These are phyloP conservation scores for Leucocoprinus birnbaumii DNA, from an alignment of 768 basidiomycete species.

Conservation along the genomic window DNA sequence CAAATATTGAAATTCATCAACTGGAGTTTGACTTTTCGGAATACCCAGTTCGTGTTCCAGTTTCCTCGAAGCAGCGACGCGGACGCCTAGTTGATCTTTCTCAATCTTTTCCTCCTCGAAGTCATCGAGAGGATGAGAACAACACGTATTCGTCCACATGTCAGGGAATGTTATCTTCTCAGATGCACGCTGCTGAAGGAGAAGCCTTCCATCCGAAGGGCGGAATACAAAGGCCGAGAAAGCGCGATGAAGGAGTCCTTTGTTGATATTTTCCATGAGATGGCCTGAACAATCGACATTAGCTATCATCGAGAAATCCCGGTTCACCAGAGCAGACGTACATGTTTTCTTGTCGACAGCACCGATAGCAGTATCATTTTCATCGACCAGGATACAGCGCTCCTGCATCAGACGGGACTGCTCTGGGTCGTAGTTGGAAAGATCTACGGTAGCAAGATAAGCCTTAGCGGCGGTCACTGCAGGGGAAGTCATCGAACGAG, in stretches of 20 bases:
- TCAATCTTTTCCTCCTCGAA: constrained; percentile 82
- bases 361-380: constrained; percentile 80
- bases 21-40: constrained; percentile 68
- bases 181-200: constrained; percentile 93
- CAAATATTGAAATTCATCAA: constrained; percentile 89
- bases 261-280: constrained; percentile 94
- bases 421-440: constrained; percentile 84
- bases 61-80: constrained; percentile 90
- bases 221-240: constrained; percentile 98
- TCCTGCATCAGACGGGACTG: constrained; percentile 97
- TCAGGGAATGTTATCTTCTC: constrained; percentile 99
- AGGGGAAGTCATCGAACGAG: constrained; percentile 48
- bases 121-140: constrained; percentile 94
- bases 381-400: constrained; percentile 88
- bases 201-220: constrained; percentile 87
- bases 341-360: constrained; percentile 96
- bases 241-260: constrained; percentile 92
- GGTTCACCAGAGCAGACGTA: constrained; percentile 34
- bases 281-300: constrained; percentile 57
- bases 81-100: constrained; percentile 76
- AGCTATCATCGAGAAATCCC: background rate
- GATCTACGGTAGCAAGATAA: constrained; percentile 70
- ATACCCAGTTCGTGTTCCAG: constrained; percentile 97
- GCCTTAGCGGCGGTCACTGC: constrained; percentile 62
- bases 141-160: constrained; percentile 99